Percentiles rank a stretch among this genome's conserved stretches.
These are phyloP conservation scores for Cladosporium austrohemisphaericum DNA, from an alignment of 2,329 filamentous ascomycete genomes.

Conservation along the genomic window DNA sequence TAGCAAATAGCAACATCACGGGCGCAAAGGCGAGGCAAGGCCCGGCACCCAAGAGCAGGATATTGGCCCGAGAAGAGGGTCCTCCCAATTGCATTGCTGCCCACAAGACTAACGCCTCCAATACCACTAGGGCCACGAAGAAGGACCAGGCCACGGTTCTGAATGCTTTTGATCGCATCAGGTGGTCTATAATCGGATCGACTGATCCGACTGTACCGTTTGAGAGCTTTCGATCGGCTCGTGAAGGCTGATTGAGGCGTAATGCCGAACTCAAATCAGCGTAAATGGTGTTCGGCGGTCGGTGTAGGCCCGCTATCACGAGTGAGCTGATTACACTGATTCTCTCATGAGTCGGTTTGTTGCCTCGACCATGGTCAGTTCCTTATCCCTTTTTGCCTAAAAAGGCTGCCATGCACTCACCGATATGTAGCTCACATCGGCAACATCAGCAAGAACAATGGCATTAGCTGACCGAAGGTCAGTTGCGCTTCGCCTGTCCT, in stretches of 20 bases:
- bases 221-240: not conserved
- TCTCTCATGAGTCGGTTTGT: not conserved
- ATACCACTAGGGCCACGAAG: not conserved
- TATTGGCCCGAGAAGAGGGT: too few species aligned
- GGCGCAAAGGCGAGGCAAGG: too few species aligned
- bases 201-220: not conserved
- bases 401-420: not conserved
- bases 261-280: not conserved
- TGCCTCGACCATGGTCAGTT: too few species aligned
- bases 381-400: not conserved
- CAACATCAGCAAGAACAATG: not conserved
- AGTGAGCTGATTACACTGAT: not conserved
- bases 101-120: too few species aligned
- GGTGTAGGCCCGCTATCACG: not conserved
- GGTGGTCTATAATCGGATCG: not conserved
- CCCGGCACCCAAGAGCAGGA: too few species aligned
- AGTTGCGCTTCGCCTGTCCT: not conserved
- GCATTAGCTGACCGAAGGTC: slow-evolving; percentile 1
- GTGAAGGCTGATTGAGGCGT: not conserved
- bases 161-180: not conserved
- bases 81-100: too few species aligned
- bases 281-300: not conserved
- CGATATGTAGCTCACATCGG: too few species aligned
- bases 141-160: not conserved
- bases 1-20: too few species aligned